These are phyloP conservation scores for Phascolomyces articulosus DNA, from an alignment of 371 early-diverging fungal species.

Conservation along the genomic window DNA sequence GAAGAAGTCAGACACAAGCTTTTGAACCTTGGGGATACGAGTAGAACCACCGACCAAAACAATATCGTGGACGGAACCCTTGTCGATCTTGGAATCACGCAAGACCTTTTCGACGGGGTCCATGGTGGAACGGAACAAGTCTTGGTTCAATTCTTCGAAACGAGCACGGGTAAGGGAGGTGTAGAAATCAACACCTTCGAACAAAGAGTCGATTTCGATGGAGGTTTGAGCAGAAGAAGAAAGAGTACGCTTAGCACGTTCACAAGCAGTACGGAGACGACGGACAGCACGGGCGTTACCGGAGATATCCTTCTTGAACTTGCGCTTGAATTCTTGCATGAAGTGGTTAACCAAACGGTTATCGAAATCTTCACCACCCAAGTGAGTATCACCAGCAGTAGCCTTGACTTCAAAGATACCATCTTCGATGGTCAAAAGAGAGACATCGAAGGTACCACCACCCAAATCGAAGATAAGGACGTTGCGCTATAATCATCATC, in stretches of 20 bases:
- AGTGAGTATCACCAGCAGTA: conserved; percentile 97
- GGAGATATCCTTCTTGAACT: conserved; percentile 88
- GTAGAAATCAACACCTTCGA: conserved; percentile 92
- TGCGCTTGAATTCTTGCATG: conserved; percentile 89
- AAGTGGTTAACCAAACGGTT: conserved; percentile 93
- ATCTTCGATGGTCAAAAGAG: conserved; percentile 93
- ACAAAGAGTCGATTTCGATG: conserved; percentile 95
- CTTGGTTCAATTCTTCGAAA: conserved; percentile 97
- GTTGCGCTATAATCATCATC: conserved; percentile 49
- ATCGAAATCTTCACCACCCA: conserved; percentile 99
- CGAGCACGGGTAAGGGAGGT: conserved; percentile 96
- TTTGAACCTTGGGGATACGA: conserved; percentile 99
- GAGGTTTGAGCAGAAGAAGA: conserved; percentile 89
- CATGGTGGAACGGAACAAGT: conserved; percentile 93
- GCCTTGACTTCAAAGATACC: conserved; percentile 96
- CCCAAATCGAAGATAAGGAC: conserved; percentile 97
- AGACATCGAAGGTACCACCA: conserved; percentile 98
- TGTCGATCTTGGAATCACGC: conserved; percentile 92
- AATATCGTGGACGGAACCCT: conserved; percentile 90
- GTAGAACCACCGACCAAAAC: conserved; percentile 99
- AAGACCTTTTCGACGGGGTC: conserved; percentile 97
- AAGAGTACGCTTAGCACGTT: conserved; percentile 96
- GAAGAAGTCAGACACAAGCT: conserved; percentile 97
- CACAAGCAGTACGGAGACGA: conserved; percentile 95
- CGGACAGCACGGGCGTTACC: conserved; percentile 91